Base-by-base conservation (phyloP, 768 basidiomycete genomes). In the Russula sp. region DNA sequence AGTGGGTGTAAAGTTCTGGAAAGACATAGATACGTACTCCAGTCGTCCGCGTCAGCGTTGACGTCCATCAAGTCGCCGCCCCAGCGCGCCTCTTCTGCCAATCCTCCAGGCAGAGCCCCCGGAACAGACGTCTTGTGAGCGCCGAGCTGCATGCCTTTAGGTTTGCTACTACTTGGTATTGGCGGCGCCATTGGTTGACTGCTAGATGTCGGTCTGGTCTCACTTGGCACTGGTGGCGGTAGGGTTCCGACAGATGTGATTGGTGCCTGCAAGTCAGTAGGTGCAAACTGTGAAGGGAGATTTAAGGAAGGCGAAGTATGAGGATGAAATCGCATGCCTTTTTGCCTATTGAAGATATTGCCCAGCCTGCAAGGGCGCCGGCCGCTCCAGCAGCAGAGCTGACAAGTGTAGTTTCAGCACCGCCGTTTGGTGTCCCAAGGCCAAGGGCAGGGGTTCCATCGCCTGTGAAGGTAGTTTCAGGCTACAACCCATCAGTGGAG, bases 281-380 rank as follows among this genome's bases (percentile, higher is more conserved):
- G 13, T 1, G 58, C 46, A 61, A 60, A 45, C 58, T 65, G 49
- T 56, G 49, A 51, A 41, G 2, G 32, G 32, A 22, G 43, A 22
- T 29, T 35, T 2, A 52, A 29, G 22, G n/a, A 41, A 34, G 38
- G 18, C 2, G 18, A 51, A 16, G 10, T 10, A 11, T 10, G 3
- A 13, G 5, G 34, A 48, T 13, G 5, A 18, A 9, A 52, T 43
- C 14, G 58, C 75, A 35, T 56, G 89, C 90, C 78, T 88, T 90
- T 75, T 85, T 94, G 32, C 89, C 86, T 0, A 98, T 69, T 0
- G 90, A 93, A 5, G 93, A 89, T 46, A 98, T 92, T 2, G 96
- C 96, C 96, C 96, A 98, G 7, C 94, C 93, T 14, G 96, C 95
- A 3, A 99, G 76, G 18, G 87, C 89, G 8, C 90, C 88, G 18